Percentiles rank a stretch among this genome's conserved stretches.
Evolutionary conservation across 2,329 filamentous ascomycete genomes (phyloP).

Genomic region (Didymella lethalis): DNA sequence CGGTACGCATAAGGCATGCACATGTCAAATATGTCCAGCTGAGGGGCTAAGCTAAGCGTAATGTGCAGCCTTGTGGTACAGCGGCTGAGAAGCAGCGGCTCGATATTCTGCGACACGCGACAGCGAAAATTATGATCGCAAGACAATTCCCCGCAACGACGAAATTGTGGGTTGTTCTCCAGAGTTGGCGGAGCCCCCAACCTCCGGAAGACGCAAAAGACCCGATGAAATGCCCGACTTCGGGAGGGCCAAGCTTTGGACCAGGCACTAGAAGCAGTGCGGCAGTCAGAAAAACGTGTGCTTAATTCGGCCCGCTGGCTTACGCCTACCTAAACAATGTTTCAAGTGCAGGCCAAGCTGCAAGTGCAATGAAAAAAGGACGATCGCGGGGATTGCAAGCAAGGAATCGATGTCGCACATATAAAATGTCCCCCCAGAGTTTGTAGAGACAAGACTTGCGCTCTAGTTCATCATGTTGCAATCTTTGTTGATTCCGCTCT

Average conservation of each 20-base stretch:
- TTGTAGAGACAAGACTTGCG: neutral
- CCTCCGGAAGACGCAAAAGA: conserved; percentile 6
- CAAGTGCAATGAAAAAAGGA: conserved; percentile 8
- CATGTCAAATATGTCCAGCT: neutral
- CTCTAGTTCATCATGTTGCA: conserved; percentile 33
- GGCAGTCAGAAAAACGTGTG: conserved; percentile 14
- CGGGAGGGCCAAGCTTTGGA: conserved; percentile 3
- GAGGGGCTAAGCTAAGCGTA: neutral
- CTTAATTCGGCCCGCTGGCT: conserved; percentile 13
- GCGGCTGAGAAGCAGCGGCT: neutral
- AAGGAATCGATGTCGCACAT: conserved; percentile 12
- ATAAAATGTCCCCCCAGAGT: neutral
- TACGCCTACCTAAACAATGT: conserved; percentile 16
- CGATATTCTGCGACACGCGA: neutral
- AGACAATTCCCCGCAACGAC: conserved; percentile 2
- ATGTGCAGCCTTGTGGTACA: neutral
- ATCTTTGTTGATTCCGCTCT: conserved; percentile 35
- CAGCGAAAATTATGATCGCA: neutral
- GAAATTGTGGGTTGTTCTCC: conserved; percentile 6
- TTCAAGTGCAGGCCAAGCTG: conserved; percentile 18
- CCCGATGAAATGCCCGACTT: conserved; percentile 8
- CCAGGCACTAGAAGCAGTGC: conserved; percentile 11
- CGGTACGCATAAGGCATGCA: neutral
- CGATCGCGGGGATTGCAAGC: conserved; percentile 8
- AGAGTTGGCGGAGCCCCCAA: conserved; percentile 10